Conservation (phyloP, 2,329 filamentous ascomycete species). For the Penicillium palitans region DNA sequence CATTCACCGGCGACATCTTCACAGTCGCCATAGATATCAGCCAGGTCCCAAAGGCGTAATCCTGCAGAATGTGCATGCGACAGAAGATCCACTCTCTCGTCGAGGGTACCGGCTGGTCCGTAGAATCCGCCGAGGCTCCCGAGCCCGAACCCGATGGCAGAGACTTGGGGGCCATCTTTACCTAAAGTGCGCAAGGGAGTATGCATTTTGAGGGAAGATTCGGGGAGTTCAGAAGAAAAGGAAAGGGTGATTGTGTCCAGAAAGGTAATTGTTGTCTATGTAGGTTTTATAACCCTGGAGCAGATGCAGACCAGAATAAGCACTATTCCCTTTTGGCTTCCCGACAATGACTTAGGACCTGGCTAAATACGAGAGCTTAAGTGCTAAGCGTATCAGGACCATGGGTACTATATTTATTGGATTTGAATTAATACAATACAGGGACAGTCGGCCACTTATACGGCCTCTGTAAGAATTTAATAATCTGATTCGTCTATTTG, state of each 20-base stretch:
- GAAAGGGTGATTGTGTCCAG: background rate
- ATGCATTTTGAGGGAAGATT: background rate
- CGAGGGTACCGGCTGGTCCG: conserved; percentile 11
- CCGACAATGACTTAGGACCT: background rate
- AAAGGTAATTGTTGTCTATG: no score
- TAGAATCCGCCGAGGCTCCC: conserved; percentile 20
- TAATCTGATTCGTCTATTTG: no score
- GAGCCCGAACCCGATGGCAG: conserved; percentile 25
- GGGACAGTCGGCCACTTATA: no score
- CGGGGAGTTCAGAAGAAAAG: background rate
- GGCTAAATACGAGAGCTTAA: no score
- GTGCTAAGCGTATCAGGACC: no score
- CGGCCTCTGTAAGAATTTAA: no score
- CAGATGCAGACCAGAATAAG: background rate
- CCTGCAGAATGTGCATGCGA: conserved; percentile 31
- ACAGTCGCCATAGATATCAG: conserved; percentile 33
- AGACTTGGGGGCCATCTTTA: conserved; percentile 17
- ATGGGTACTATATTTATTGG: no score
- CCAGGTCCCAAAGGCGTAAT: conserved; percentile 32
- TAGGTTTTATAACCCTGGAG: background rate
- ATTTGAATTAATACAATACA: no score
- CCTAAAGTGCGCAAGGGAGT: background rate
- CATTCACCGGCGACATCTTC: conserved; percentile 38
- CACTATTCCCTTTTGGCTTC: background rate
- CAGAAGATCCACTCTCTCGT: conserved; percentile 19